Percentiles rank a stretch among this genome's conserved stretches.
Conservation (phyloP, 2,329 filamentous ascomycete species). For the Cadophora sp. region DNA sequence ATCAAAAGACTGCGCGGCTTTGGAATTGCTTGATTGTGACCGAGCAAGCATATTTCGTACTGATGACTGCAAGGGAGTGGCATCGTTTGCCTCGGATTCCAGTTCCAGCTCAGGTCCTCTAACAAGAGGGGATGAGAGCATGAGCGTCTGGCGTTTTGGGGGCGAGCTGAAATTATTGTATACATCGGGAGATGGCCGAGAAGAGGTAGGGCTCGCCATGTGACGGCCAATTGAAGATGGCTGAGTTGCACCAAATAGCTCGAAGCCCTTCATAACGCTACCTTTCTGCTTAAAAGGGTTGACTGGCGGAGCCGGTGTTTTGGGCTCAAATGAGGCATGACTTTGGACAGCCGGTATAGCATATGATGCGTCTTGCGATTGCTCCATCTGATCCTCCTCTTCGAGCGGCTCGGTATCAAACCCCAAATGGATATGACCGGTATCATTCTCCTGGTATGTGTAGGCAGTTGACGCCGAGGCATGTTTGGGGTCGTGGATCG, state of each 20-base stretch:
- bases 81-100: constrained; percentile 11
- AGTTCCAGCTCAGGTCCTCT: constrained; percentile 12
- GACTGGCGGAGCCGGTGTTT: constrained; percentile 41
- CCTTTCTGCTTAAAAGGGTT: constrained; percentile 44
- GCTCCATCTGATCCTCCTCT: constrained; percentile 22
- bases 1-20: constrained; percentile 33
- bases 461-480: constrained; percentile 37
- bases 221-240: constrained; percentile 40
- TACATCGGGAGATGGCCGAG: constrained; percentile 42
- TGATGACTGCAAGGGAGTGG: constrained; percentile 32
- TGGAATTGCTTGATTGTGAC: constrained; percentile 26
- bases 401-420: constrained; percentile 18
- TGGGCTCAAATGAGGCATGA: constrained; percentile 37
- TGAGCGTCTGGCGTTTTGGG: constrained; percentile 23
- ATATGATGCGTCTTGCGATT: constrained; percentile 39
- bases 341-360: constrained; percentile 8
- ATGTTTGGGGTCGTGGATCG: constrained; percentile 9
- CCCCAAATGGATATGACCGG: constrained; percentile 39
- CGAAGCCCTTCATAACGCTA: constrained; percentile 40
- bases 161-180: constrained; percentile 38
- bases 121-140: constrained; percentile 37
- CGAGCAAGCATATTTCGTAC: constrained; percentile 26
- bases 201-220: constrained; percentile 39
- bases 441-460: constrained; percentile 42
- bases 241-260: constrained; percentile 44